Base-by-base conservation (phyloP, 129 eudicot species). In the Sambucus nigra region DNA sequence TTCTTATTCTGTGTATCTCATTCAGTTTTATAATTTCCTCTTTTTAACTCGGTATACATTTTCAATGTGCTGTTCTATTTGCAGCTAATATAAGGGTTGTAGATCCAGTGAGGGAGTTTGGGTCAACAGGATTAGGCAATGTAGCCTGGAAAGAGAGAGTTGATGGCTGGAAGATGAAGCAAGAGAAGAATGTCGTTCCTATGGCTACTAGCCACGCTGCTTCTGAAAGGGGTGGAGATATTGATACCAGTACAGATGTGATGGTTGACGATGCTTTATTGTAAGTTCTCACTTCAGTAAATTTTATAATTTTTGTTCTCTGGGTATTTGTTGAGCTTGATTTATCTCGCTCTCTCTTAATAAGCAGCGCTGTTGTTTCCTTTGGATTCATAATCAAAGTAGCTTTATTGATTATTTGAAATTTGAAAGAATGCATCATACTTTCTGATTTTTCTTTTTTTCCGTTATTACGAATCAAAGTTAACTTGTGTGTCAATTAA, bases 131-230 rank as follows among this genome's bases (percentile, higher is more conserved):
- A 68, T 59, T 86, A 48, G 98, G 98, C 32, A 91, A 91, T 65
- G 78, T 91, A 46, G 98, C 98, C 33, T 91, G 98, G 98, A 91
- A 86, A 79, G 98, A 91, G 51, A 86, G 98, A 74, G 87, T 91
- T 65, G 98, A 91, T 74, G 95, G 98, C 25, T 91, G 98, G 98
- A 91, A 81, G 53, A 84, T 89, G 93, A 89, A 82, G 77, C 95
- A 86, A 61, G 95, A 79, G 39, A 91, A 82, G 63, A 83, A 74
- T 74, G 80, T 71, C 23, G 76, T 64, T 66, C 94, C 81, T 18
- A 74, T 75, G 80, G 72, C 89, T 25, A 74, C 77, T 48, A 86
- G 94, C 64, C 95, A 78, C 55, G 80, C 95, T 62, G 94, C 98
- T 53, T 91, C 98, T 47, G 98, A 91, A 76, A 75, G 98, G 71